A percentile compares a stretch with the other conserved stretches of the same genome.
Evolutionary conservation across 306 rosid genomes (phyloP).

Genomic region (Cajanus cajan): DNA sequence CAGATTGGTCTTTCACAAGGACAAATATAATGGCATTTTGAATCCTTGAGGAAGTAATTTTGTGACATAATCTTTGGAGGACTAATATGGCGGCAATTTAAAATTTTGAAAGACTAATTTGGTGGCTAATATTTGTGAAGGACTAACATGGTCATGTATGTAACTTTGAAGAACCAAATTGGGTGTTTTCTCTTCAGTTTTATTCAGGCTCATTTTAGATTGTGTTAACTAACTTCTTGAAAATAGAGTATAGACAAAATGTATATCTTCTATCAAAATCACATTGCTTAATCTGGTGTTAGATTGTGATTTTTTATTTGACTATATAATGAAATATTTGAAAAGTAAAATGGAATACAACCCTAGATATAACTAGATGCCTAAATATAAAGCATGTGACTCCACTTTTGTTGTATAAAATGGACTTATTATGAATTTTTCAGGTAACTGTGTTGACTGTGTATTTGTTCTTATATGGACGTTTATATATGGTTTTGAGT

Average conservation of each 20-base stretch:
- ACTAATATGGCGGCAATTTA: background rate
- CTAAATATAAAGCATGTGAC: background rate
- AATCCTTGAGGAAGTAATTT: background rate
- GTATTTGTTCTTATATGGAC: conserved; percentile 67
- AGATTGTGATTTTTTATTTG: background rate
- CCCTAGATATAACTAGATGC: background rate
- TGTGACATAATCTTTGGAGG: background rate
- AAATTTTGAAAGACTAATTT: background rate
- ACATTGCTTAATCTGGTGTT: background rate
- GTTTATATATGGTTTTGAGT: conserved; percentile 88
- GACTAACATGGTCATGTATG: background rate
- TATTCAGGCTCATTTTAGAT: background rate
- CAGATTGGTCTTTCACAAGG: background rate
- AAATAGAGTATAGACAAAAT: background rate
- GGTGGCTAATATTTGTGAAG: too few species aligned
- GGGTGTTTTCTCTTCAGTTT: background rate
- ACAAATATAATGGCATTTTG: background rate
- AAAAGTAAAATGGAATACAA: background rate
- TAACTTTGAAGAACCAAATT: background rate
- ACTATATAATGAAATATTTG: background rate
- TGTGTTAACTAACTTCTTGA: conserved; percentile 12
- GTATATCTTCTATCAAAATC: conserved; percentile 4
- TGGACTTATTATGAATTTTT: conserved; percentile 16
- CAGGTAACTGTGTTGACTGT: conserved; percentile 85
- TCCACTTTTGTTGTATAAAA: background rate